phyloP scores from a whole-genome alignment of 257 asterid species.

The Leptodermis oblonga region DNA sequence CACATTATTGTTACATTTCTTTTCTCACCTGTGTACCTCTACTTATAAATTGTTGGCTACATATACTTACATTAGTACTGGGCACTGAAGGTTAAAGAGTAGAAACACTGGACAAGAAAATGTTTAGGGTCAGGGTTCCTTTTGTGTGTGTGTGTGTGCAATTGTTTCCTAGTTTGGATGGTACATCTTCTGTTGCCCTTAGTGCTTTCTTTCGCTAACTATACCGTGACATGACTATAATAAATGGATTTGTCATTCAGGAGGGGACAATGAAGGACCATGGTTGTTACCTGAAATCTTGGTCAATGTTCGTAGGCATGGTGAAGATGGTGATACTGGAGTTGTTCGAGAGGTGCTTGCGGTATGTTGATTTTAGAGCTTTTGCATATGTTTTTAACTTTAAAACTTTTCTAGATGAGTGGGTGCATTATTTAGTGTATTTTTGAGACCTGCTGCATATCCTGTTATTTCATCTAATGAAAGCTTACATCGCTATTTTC shows the following conservation, averaged over 20 bases:
- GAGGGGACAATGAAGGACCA: constrained; percentile 79
- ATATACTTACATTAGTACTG: no score
- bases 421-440: not conserved
- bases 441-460: not conserved
- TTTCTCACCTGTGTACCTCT: no score
- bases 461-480: not conserved
- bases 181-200: not conserved
- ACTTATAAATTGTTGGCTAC: no score
- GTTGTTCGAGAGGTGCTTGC: constrained; percentile 70
- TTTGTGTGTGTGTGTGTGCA: no score
- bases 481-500: no score
- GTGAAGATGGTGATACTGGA: constrained; percentile 61
- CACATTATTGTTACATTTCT: no score
- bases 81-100: no score
- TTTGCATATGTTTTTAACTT: not conserved
- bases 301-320: constrained; percentile 69
- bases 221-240: not conserved
- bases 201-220: not conserved
- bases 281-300: constrained; percentile 78
- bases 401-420: not conserved
- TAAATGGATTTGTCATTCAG: constrained; percentile 33
- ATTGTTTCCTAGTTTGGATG: not conserved
- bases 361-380: constrained; percentile 39
- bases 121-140: no score
- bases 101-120: no score